phyloP scores from a whole-genome alignment of 1,139 yeast species.

The Hyphopichia burtonii region DNA sequence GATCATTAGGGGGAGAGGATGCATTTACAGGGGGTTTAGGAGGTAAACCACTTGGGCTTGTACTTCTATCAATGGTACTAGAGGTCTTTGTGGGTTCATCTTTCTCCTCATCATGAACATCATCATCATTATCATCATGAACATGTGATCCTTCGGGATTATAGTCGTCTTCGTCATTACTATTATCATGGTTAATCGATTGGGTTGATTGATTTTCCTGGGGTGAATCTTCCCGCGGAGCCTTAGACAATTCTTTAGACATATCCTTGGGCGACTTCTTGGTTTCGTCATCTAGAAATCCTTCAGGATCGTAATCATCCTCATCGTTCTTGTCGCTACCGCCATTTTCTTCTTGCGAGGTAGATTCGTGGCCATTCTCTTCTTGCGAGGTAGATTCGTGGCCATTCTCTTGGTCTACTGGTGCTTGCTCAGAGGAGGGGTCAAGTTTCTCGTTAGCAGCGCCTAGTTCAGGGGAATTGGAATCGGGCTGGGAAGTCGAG shows the following conservation, averaged over 20 bases:
- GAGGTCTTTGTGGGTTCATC: constrained; percentile 2
- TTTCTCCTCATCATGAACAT: constrained; percentile 2
- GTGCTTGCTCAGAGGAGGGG: background rate
- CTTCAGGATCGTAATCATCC: constrained; percentile 25
- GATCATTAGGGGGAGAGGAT: constrained; percentile 3
- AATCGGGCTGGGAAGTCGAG: background rate
- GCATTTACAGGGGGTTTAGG: constrained; percentile 30
- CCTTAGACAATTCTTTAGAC: too few species aligned
- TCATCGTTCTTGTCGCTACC: constrained; percentile 10
- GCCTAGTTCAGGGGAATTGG: background rate
- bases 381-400: too few species aligned
- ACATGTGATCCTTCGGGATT: constrained; percentile 20
- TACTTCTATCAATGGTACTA: constrained; percentile 4
- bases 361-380: background rate
- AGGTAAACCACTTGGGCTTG: constrained; percentile 21
- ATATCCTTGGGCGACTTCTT: too few species aligned
- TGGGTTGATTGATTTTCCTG: background rate
- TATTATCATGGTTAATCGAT: constrained; percentile 6
- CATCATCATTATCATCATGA: background rate
- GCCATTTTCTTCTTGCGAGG: background rate
- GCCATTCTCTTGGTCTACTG: too few species aligned
- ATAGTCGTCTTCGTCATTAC: constrained; percentile 19
- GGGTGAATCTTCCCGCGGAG: background rate
- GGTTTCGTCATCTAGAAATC: constrained; percentile 4
- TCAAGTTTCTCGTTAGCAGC: background rate